phyloP scores from a whole-genome alignment of 345 rosid species.

The Draba incana region DNA sequence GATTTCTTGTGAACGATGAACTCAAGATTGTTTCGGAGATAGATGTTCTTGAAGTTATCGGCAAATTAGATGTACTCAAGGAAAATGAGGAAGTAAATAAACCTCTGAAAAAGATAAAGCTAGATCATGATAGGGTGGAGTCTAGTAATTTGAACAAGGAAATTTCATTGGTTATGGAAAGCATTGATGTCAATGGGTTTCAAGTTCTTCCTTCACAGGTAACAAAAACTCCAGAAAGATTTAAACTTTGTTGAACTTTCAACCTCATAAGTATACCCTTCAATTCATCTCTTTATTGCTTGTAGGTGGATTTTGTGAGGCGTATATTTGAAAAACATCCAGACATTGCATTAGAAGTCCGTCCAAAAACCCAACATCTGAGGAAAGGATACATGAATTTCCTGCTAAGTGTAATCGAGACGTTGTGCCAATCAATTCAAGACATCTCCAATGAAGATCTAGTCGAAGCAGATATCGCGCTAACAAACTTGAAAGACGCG shows the following conservation, averaged over 20 bases:
- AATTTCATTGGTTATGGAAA: background rate
- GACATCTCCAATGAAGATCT: conserved; percentile 14
- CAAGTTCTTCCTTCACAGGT: conserved; percentile 18
- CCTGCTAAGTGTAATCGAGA: background rate
- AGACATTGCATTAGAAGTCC: background rate
- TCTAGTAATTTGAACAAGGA: background rate
- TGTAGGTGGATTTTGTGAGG: background rate
- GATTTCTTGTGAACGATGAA: conserved; percentile 53
- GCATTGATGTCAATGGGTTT: conserved; percentile 22
- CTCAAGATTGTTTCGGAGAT: conserved; percentile 73
- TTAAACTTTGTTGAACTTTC: too few species aligned
- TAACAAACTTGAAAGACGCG: background rate
- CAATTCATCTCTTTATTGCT: too few species aligned
- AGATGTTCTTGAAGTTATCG: conserved; percentile 17
- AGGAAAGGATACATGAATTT: background rate
- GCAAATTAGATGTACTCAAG: background rate
- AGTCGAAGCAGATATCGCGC: background rate
- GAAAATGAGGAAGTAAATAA: background rate
- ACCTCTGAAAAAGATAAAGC: background rate
- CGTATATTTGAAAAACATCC: background rate
- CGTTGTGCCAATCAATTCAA: background rate
- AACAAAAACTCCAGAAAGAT: background rate
- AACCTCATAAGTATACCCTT: too few species aligned
- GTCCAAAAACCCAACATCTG: background rate
- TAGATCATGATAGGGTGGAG: background rate